phyloP scores from a whole-genome alignment of 805 yeast species.

The Kluyveromyces siamensis region DNA sequence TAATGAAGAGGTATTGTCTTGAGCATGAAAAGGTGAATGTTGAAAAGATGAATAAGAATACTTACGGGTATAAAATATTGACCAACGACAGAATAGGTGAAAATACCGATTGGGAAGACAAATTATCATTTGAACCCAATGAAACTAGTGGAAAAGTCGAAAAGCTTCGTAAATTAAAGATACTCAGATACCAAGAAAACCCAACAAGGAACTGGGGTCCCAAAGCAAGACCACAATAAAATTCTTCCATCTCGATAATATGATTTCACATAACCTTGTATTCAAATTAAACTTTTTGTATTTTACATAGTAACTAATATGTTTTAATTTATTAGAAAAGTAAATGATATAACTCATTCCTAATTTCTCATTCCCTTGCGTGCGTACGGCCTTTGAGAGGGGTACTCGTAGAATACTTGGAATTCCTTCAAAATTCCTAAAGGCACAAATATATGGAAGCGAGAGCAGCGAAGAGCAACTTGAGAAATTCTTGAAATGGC shows the following conservation, averaged over 20 bases:
- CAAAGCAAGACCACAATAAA: constrained; percentile 55
- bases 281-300: too few species aligned
- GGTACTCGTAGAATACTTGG: too few species aligned
- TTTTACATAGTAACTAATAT: too few species aligned
- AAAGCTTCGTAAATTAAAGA: constrained; percentile 60
- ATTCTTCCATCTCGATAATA: background rate
- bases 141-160: constrained; percentile 49
- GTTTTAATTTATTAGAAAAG: too few species aligned
- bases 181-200: constrained; percentile 83
- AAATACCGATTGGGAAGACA: constrained; percentile 19
- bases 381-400: too few species aligned
- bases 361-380: too few species aligned
- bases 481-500: too few species aligned
- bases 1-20: constrained; percentile 55
- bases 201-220: constrained; percentile 98
- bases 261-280: too few species aligned
- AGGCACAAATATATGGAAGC: too few species aligned
- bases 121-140: constrained; percentile 50
- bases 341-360: too few species aligned
- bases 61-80: constrained; percentile 52
- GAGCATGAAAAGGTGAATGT: constrained; percentile 33
- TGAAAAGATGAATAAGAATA: constrained; percentile 37
- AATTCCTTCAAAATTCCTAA: too few species aligned
- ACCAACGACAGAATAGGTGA: constrained; percentile 31
- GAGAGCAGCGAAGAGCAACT: too few species aligned